phyloP scores from a whole-genome alignment of 768 basidiomycete genomes.

The Trametes maxima region DNA sequence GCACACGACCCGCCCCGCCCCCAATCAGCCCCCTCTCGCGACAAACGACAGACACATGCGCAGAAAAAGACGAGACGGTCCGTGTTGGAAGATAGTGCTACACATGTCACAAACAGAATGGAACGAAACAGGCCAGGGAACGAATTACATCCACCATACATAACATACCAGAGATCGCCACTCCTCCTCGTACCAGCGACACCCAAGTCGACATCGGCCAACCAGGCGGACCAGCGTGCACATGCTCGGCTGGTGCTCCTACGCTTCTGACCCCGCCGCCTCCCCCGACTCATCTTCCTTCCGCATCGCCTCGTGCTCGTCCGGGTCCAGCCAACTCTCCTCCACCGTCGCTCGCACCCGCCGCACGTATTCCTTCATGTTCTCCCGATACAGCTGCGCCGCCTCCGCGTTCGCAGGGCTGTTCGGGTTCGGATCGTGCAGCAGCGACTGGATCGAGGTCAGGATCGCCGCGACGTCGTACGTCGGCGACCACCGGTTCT shows the following conservation, averaged over 20 bases:
- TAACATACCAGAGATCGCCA: background rate
- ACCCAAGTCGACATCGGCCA: background rate
- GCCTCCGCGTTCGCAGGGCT: constrained; percentile 99
- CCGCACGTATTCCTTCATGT: constrained; percentile 97
- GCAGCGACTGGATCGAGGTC: constrained; percentile 91
- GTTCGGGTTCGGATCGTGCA: constrained; percentile 98
- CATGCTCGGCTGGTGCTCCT: background rate
- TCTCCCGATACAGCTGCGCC: constrained; percentile 93
- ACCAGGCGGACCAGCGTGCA: background rate
- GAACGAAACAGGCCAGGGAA: background rate
- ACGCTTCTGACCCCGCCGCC: background rate
- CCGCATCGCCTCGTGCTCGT: constrained; percentile 64
- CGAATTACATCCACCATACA: constrained; percentile 7
- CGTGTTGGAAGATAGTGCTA: constrained; percentile 2
- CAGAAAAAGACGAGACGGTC: background rate
- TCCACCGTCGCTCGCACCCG: constrained; percentile 93
- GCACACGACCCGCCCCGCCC: background rate
- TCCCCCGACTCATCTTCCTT: constrained; percentile 31
- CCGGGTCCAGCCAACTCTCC: constrained; percentile 89
- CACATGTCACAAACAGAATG: constrained; percentile 8
- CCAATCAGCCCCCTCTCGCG: background rate
- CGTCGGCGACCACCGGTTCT: constrained; percentile 98
- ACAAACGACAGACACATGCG: background rate
- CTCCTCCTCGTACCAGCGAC: background rate
- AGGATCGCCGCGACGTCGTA: constrained; percentile 99